Conservation (phyloP, 2,329 filamentous ascomycete genomes). For the Nemania sp. region DNA sequence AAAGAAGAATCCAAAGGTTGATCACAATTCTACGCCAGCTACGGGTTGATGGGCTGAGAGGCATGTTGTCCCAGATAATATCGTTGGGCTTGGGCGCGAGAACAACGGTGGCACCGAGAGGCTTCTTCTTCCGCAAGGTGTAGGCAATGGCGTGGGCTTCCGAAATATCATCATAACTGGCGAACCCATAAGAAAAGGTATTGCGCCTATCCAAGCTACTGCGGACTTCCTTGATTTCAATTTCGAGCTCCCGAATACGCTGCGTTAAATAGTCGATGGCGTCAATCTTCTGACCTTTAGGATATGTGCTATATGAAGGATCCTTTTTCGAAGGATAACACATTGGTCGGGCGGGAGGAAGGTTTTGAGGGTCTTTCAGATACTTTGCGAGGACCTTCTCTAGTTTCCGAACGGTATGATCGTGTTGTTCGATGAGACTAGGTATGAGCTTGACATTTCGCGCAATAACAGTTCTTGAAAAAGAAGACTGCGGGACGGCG, state of each 20-base stretch:
- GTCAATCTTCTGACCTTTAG: constrained; percentile 80
- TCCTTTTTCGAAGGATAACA: constrained; percentile 87
- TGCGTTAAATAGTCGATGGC: constrained; percentile 93
- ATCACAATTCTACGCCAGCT: constrained; percentile 81
- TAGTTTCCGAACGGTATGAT: constrained; percentile 81
- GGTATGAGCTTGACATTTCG: constrained; percentile 94
- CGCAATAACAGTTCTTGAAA: constrained; percentile 71
- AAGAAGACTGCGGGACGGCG: constrained; percentile 76
- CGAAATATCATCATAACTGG: constrained; percentile 88
- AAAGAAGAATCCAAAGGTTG: constrained; percentile 81
- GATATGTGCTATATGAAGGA: constrained; percentile 71
- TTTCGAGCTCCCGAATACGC: constrained; percentile 84
- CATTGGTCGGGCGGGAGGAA: constrained; percentile 80
- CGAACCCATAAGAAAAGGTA: constrained; percentile 92
- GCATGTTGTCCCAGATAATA: constrained; percentile 95
- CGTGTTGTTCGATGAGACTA: constrained; percentile 84
- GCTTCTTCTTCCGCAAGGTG: constrained; percentile 81
- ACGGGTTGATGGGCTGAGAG: constrained; percentile 74
- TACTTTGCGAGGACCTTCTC: constrained; percentile 90
- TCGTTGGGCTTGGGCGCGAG: constrained; percentile 90
- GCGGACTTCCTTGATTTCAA: constrained; percentile 85
- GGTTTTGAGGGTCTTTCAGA: constrained; percentile 83
- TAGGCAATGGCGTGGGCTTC: constrained; percentile 92
- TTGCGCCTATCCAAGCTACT: constrained; percentile 86
- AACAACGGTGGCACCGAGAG: constrained; percentile 79